Evolutionary conservation across 148 eudicot genomes (phyloP), one percentile per base, ranked within the genome.

Genomic region (Dysphania ambrosioides): DNA sequence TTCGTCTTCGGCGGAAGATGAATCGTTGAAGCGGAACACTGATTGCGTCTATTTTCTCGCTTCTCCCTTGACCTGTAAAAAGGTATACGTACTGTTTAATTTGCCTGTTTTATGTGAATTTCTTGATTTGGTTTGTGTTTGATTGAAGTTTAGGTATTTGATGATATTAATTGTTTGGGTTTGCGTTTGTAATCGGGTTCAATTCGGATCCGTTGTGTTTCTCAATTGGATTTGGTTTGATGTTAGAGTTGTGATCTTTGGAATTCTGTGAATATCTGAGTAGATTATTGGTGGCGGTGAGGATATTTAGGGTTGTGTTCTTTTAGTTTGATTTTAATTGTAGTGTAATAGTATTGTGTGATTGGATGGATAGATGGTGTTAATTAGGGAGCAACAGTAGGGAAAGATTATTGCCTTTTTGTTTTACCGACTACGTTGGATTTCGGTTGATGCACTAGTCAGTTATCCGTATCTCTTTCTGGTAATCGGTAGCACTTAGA

Each of bases 11-110:
- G 6, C 84, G 49, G 96, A 90, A 60, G 98, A 93, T 34, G 98
- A 91, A 73, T 79, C 82, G n/a, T 61, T 83, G 78, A 93, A 88
- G 82, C 79, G 84, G 59, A 91, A 85, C 72, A 93, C 97, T 34
- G 98, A 93, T 79, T 93, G 98, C 49, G 88, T 93, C 35, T 93
- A 93, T 85, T 93, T 89, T 72, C 93, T 93, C 2, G 94, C 98
- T 55, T 91, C 98, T 34, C 98, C 98, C 57, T 82, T 93, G 72
- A 93, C 94, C 60, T 93, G 98, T 86, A 93, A 91, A 77, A 93
- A 91, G 86, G 98, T 91, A 53, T 53, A n/a, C n/a, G n/a, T n/a
- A n/a, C n/a, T 53, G 8, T 21, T 53, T 53, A 24, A 53, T 53
- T 53, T 53, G 58, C n/a, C n/a, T n/a, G n/a, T 49, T 49, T 49